phyloP scores from a whole-genome alignment of 345 rosid species.

The Populus euphratica region DNA sequence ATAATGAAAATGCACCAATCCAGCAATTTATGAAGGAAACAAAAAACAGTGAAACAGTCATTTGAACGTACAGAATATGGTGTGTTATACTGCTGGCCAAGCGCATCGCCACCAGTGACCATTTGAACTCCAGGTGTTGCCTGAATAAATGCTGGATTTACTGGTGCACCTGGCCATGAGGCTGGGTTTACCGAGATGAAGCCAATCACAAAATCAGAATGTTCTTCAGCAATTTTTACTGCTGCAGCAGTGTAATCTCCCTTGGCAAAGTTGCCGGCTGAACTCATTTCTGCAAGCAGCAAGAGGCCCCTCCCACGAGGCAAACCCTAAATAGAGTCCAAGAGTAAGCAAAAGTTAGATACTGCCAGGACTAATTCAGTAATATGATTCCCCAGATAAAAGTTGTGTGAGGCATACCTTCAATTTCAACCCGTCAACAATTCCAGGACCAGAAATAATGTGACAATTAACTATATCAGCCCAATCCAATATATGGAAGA shows the following conservation, averaged over 20 bases:
- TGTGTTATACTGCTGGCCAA: slow-evolving; percentile 93
- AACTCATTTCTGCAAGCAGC: slow-evolving; percentile 98
- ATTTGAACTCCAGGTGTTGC: slow-evolving; percentile 98
- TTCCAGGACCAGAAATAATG: slow-evolving; percentile 91
- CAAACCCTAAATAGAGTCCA: slow-evolving; percentile 56
- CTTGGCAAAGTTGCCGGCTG: slow-evolving; percentile 91
- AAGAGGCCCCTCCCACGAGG: slow-evolving; percentile 83
- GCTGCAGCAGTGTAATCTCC: slow-evolving; percentile 97
- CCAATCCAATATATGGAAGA: slow-evolving; percentile 84
- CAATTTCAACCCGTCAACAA: slow-evolving; percentile 84
- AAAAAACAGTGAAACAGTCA: not conserved
- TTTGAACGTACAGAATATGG: slow-evolving; percentile 74
- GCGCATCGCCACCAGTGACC: slow-evolving; percentile 86
- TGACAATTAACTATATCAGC: slow-evolving; percentile 92
- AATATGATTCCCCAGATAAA: not conserved
- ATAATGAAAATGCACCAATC: not conserved
- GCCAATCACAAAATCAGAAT: slow-evolving; percentile 93
- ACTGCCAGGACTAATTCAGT: not conserved
- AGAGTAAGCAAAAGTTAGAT: slow-evolving; percentile 1
- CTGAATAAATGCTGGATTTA: slow-evolving; percentile 80
- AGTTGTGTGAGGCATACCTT: slow-evolving; percentile 46
- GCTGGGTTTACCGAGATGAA: slow-evolving; percentile 96
- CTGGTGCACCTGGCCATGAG: slow-evolving; percentile 84
- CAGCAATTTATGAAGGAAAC: not conserved
- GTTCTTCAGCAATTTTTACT: slow-evolving; percentile 84